Percentiles rank a stretch among this genome's conserved stretches.
phyloP scores from a whole-genome alignment of 306 rosid species.

The Trifolium fragiferum region DNA sequence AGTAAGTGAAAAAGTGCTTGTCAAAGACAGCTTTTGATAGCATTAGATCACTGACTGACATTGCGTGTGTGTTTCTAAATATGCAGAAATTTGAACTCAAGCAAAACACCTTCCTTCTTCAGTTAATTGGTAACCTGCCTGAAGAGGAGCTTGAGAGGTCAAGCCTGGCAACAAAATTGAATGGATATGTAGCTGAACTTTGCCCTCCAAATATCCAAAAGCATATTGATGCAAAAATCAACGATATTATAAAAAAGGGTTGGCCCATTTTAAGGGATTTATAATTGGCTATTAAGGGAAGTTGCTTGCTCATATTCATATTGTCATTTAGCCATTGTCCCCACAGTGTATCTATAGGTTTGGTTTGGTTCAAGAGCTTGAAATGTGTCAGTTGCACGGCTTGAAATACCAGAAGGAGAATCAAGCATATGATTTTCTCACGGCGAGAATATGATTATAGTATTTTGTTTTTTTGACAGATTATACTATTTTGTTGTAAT shows the following conservation, averaged over 20 bases:
- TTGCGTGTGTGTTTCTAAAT: constrained; percentile 36
- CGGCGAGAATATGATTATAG: not conserved
- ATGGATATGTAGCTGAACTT: constrained; percentile 86
- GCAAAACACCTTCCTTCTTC: constrained; percentile 76
- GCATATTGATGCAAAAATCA: constrained; percentile 77
- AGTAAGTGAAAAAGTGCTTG: not conserved
- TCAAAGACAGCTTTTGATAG: not conserved
- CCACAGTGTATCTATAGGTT: constrained; percentile 9
- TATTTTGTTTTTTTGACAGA: no score
- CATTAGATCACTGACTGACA: constrained; percentile 28
- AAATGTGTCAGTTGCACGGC: constrained; percentile 21
- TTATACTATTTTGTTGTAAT: constrained; percentile 34
- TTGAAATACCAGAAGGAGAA: constrained; percentile 21
- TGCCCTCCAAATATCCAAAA: constrained; percentile 78
- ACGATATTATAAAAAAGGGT: constrained; percentile 75
- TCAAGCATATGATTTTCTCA: not conserved
- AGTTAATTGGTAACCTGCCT: constrained; percentile 83
- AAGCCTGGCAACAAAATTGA: constrained; percentile 74
- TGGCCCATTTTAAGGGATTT: constrained; percentile 93
- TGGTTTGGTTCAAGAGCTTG: constrained; percentile 32
- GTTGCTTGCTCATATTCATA: constrained; percentile 22
- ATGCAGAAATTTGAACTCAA: constrained; percentile 96
- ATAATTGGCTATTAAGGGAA: constrained; percentile 34
- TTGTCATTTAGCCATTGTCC: constrained; percentile 21
- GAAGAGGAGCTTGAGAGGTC: constrained; percentile 85